phyloP scores from a whole-genome alignment of 208 protist genomes.

The Trypanosoma cruzi region DNA sequence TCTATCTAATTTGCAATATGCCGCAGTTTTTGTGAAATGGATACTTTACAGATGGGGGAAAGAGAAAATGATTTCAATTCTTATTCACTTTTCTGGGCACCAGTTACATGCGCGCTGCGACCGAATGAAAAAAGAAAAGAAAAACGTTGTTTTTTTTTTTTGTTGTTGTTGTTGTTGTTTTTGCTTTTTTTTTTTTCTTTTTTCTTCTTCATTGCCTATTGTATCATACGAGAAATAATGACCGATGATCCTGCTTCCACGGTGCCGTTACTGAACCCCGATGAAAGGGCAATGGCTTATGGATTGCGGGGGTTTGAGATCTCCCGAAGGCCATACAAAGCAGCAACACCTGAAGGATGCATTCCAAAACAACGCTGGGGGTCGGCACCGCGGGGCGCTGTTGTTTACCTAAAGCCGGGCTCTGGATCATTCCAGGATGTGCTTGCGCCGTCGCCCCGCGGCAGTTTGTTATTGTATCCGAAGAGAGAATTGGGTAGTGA shows the following conservation, averaged over 20 bases:
- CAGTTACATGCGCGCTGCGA: no score
- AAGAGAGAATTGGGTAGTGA: neutral
- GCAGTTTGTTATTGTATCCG: neutral
- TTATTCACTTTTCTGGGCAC: no score
- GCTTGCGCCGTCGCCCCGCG: neutral
- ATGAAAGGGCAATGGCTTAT: neutral
- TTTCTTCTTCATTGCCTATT: conserved; percentile 1
- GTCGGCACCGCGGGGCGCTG: conserved; percentile 4
- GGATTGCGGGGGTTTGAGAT: conserved; percentile 8
- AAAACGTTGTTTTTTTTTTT: conserved; percentile 20
- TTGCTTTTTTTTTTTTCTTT: conserved; percentile 19
- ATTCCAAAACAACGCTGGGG: conserved; percentile 10
- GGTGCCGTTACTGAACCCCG: neutral
- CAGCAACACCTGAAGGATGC: neutral
- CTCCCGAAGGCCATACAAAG: conserved; percentile 11
- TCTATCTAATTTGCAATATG: neutral
- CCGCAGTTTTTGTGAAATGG: neutral
- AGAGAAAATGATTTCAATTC: no score
- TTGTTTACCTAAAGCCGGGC: conserved; percentile 9
- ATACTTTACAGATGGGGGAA: conserved; percentile 3
- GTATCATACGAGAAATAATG: conserved; percentile 2
- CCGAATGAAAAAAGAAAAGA: no score
- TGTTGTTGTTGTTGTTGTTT: no score
- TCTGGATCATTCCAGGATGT: neutral
- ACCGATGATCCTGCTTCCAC: neutral